Percentiles rank a stretch among this genome's conserved stretches.
Evolutionary conservation across 139 green algal species (phyloP).

Genomic region (Pleodorina starrii): DNA sequence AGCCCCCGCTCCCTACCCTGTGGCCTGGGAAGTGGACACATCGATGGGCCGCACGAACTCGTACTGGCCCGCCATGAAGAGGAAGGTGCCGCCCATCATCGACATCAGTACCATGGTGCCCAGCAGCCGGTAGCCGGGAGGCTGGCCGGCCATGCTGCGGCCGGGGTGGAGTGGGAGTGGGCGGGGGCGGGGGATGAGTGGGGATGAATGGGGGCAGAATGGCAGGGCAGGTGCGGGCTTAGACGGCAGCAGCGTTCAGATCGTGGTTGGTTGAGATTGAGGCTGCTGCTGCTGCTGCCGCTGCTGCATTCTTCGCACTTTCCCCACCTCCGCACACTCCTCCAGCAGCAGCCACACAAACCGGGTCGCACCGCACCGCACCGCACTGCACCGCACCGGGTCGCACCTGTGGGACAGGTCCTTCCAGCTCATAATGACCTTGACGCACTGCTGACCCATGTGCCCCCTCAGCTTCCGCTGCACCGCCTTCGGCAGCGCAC

Average conservation of each 20-base stretch:
- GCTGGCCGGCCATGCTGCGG: slow-evolving; percentile 19
- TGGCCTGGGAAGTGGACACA: background rate
- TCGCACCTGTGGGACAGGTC: slow-evolving; percentile 31
- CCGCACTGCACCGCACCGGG: too few relatives aligned
- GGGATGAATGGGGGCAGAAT: background rate
- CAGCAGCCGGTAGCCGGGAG: slow-evolving; percentile 19
- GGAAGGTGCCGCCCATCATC: slow-evolving; percentile 2
- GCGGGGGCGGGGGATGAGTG: background rate
- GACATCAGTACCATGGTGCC: background rate
- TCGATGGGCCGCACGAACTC: slow-evolving; percentile 13
- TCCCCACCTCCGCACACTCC: too few relatives aligned
- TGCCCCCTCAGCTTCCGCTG: background rate
- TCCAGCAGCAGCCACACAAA: too few relatives aligned
- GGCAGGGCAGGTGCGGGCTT: too few relatives aligned
- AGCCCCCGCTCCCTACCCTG: too few relatives aligned
- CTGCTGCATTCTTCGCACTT: too few relatives aligned
- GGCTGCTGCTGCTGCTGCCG: too few relatives aligned
- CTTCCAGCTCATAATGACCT: slow-evolving; percentile 25
- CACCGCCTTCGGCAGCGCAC: slow-evolving; percentile 14
- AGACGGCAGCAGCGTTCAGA: too few relatives aligned
- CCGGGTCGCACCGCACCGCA: too few relatives aligned
- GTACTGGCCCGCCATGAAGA: slow-evolving; percentile 49
- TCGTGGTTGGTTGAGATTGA: too few relatives aligned
- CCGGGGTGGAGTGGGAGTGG: background rate
- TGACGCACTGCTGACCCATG: background rate